These are phyloP conservation scores for Podospora pseudoanserina DNA, from an alignment of 495 filamentous ascomycete genomes.

Conservation along the genomic window DNA sequence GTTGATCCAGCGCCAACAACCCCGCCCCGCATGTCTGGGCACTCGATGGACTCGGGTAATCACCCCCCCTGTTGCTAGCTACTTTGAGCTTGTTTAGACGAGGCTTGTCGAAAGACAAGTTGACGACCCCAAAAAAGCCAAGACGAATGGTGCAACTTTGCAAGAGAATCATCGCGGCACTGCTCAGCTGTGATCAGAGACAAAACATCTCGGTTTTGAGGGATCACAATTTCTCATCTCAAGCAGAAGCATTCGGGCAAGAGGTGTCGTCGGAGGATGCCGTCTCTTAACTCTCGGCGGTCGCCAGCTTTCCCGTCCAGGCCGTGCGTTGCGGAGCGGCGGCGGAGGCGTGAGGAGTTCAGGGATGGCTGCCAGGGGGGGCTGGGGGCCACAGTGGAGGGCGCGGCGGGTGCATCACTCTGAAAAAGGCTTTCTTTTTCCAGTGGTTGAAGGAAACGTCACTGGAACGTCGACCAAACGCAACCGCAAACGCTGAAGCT, in stretches of 20 bases:
- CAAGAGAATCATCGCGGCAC: background rate
- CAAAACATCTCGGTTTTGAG: background rate
- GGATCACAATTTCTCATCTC: background rate
- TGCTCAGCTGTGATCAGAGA: background rate
- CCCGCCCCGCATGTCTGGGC: background rate
- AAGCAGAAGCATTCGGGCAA: background rate
- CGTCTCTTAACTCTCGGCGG: slow-evolving; percentile 2
- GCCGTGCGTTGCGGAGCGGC: background rate
- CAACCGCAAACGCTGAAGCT: background rate
- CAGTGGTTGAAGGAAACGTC: background rate
- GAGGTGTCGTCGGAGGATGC: slow-evolving; percentile 5
- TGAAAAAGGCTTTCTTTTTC: background rate
- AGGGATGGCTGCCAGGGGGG: background rate
- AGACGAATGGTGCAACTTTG: background rate
- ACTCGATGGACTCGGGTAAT: slow-evolving; percentile 3
- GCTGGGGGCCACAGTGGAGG: background rate
- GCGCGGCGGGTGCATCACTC: background rate
- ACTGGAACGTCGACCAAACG: background rate
- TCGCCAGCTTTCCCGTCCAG: background rate
- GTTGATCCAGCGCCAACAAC: slow-evolving; percentile 9
- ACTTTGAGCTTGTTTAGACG: slow-evolving; percentile 5
- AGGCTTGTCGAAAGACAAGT: background rate
- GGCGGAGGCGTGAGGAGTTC: background rate
- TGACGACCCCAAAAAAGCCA: background rate
- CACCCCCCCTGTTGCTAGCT: background rate